These are phyloP conservation scores for Teunomyces tritomae DNA, from an alignment of 805 yeast species.

Conservation along the genomic window DNA sequence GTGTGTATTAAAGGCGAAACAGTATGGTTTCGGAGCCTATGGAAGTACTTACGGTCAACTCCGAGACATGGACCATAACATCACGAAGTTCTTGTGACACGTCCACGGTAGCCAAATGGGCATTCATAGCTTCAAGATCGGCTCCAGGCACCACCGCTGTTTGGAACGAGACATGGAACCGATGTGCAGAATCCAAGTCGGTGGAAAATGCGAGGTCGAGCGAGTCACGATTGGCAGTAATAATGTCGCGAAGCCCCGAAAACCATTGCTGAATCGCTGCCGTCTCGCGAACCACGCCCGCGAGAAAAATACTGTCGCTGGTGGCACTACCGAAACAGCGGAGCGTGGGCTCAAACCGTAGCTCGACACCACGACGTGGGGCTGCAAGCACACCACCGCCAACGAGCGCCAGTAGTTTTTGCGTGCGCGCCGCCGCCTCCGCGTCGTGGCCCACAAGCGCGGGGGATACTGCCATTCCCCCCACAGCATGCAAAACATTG, in stretches of 20 bases:
- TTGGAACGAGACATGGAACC: conserved; percentile 13
- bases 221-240: conserved; percentile 10
- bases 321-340: conserved; percentile 1
- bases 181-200: background rate
- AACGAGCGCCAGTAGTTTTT: conserved; percentile 2
- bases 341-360: conserved; percentile 4
- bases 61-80: conserved; percentile 3
- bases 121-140: conserved; percentile 1
- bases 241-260: conserved; percentile 6
- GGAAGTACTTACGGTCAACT: background rate
- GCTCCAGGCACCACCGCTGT: conserved; percentile 8
- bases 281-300: conserved; percentile 6
- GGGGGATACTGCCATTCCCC: background rate
- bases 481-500: conserved; percentile 7
- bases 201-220: conserved; percentile 1
- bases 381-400: background rate
- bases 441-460: conserved; percentile 2
- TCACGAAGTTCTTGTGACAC: conserved; percentile 3
- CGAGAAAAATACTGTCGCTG: conserved; percentile 13
- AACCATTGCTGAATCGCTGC: conserved; percentile 9
- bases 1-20: background rate
- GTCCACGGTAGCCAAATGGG: background rate
- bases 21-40: background rate
- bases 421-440: conserved; percentile 1
- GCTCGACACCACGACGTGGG: conserved; percentile 1